Percentiles rank a stretch among this genome's conserved stretches.
These are phyloP conservation scores for Raphidocelis subcapitata DNA, from an alignment of 139 green algal genomes.

Conservation along the genomic window DNA sequence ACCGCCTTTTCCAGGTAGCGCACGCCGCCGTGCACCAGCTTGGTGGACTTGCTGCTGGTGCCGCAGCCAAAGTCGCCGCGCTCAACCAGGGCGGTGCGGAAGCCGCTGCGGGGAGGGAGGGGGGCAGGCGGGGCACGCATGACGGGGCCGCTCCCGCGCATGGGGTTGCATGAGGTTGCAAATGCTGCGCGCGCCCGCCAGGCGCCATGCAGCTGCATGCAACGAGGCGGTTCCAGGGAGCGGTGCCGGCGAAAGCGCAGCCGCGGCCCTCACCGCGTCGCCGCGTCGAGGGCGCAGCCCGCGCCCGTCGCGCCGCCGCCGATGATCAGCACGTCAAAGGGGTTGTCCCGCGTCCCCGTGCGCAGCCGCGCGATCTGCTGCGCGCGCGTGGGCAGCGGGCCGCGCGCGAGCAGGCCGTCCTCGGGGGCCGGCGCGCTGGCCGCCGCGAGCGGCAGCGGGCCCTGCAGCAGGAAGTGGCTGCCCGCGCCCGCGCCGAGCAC, in stretches of 20 bases:
- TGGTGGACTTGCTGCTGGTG: slow-evolving; percentile 93
- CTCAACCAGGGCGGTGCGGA: slow-evolving; percentile 85
- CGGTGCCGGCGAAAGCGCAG: too few species aligned
- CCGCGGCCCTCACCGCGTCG: slow-evolving; percentile 73
- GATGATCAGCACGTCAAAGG: slow-evolving; percentile 91
- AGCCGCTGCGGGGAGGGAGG: slow-evolving; percentile 61
- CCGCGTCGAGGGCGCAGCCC: slow-evolving; percentile 90
- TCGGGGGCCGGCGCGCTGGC: not conserved
- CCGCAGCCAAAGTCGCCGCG: slow-evolving; percentile 92
- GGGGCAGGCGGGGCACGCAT: not conserved
- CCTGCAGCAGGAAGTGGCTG: slow-evolving; percentile 9
- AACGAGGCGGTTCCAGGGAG: too few species aligned
- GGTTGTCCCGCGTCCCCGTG: slow-evolving; percentile 35
- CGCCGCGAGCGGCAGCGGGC: not conserved
- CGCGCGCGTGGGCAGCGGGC: slow-evolving; percentile 37
- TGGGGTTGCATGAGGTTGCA: too few species aligned
- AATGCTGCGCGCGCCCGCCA: not conserved
- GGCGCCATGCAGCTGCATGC: not conserved
- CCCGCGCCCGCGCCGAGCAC: slow-evolving; percentile 15
- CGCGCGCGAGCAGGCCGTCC: not conserved
- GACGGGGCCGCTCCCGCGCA: too few species aligned
- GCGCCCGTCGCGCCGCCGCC: slow-evolving; percentile 95
- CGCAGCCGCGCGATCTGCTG: slow-evolving; percentile 48
- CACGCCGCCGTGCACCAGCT: slow-evolving; percentile 95
- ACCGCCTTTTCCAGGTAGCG: slow-evolving; percentile 94